Conservation (phyloP, 176 grass and related monocot species). For the Otatea glauca region DNA sequence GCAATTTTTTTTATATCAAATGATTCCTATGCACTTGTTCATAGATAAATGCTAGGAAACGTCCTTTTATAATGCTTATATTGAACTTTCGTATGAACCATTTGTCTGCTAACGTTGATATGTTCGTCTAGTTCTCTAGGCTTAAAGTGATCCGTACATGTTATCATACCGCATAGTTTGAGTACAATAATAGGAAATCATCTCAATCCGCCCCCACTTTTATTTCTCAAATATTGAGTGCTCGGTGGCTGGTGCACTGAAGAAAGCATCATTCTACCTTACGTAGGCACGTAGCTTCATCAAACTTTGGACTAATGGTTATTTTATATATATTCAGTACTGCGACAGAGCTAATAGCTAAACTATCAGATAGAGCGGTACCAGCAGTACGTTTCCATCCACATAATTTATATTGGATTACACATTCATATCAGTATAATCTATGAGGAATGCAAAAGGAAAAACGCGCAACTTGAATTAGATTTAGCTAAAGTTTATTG, state of each 20-base stretch:
- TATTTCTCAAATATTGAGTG: conserved; percentile 10
- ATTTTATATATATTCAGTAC: conserved; percentile 1
- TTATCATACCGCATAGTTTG: neutral
- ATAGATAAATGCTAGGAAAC: neutral
- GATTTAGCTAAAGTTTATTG: neutral
- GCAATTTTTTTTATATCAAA: neutral
- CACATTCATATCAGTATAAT: neutral
- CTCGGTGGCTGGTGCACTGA: conserved; percentile 8
- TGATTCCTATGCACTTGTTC: neutral
- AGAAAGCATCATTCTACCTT: conserved; percentile 37
- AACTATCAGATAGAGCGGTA: neutral
- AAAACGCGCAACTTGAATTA: neutral
- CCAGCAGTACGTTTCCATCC: neutral
- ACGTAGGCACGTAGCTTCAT: conserved; percentile 2
- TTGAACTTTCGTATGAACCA: neutral
- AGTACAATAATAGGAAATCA: conserved; percentile 38
- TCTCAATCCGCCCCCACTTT: conserved; percentile 21
- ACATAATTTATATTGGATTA: neutral
- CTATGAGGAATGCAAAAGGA: neutral
- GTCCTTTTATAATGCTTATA: conserved; percentile 32
- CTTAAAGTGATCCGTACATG: conserved; percentile 34
- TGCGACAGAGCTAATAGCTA: too few species aligned
- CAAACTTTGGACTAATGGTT: conserved; percentile 13
- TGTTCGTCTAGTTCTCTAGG: conserved; percentile 5
- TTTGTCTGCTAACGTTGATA: conserved; percentile 23